Evolutionary conservation across 805 yeast genomes (phyloP), one percentile per base, ranked within the genome.

Genomic region (Soucietia sequanensis): DNA sequence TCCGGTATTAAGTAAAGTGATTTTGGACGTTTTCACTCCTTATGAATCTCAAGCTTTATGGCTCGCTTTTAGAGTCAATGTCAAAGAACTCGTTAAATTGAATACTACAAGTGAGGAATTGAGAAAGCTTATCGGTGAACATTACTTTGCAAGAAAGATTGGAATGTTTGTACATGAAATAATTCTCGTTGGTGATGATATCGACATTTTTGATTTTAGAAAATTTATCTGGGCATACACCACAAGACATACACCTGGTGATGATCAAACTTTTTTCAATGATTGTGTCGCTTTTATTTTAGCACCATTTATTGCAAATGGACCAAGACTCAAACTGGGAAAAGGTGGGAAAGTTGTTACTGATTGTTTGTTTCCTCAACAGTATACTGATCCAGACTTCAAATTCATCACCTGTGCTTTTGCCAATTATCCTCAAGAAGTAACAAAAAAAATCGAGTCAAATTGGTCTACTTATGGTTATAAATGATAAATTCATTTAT

Each of bases 301-400:
- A 33, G 54, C 55, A 7, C 59, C 58, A 24, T 54, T 52, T 29
- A 41, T 51, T 24, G 23, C 39, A 11, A 44, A 42, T 25, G 39
- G 46, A 3, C 46, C 44, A 15, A 14, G 46, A 27, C 37, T 33
- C 13, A 38, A 38, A 15, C 41, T 37, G 19, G 20, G 29, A 28
- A 45, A 34, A 30, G 58, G 59, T 30, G 58, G 55, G 4, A 46
- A 49, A 34, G 37, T 40, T 35, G 58, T 52, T 12, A 51, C 59
- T 2, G 44, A 48, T 29, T 50, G 55, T 36, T 38, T 54, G 23
- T 42, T 54, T 25, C 46, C 51, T 15, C 35, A 33, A 4, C 49
- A 52, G 30, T 51, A 38, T 27, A 26, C 16, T 8, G 23, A 35
- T n/a, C 15, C 33, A 9, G 46, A 44, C 15, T 20, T 52, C n/a